These are phyloP conservation scores for Postia placenta DNA, from an alignment of 768 basidiomycete species.

Conservation along the genomic window DNA sequence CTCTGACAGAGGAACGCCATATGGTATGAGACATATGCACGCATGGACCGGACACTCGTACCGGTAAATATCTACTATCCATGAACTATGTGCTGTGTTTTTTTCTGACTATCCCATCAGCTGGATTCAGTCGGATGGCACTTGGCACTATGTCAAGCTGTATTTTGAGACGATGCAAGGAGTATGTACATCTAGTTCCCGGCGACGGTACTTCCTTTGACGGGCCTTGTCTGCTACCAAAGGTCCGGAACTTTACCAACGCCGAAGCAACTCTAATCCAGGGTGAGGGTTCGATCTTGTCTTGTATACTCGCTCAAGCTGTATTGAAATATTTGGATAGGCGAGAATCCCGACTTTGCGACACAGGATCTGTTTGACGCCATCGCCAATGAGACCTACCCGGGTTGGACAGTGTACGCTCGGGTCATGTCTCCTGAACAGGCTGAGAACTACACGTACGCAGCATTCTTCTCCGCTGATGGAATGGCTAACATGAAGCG, in stretches of 20 bases:
- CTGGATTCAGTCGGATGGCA: slow-evolving; percentile 39
- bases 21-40: slow-evolving; percentile 42
- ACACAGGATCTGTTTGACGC: slow-evolving; percentile 49
- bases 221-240: too few relatives aligned
- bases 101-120: too few relatives aligned
- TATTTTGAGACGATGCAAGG: slow-evolving; percentile 24
- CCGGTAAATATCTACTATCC: slow-evolving; percentile 18
- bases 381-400: slow-evolving; percentile 46
- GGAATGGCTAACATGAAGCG: background rate
- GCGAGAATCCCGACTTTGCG: slow-evolving; percentile 43
- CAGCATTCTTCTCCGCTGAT: background rate
- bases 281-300: slow-evolving; percentile 23
- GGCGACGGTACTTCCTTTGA: too few relatives aligned
- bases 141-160: slow-evolving; percentile 50
- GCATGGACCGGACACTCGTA: slow-evolving; percentile 48
- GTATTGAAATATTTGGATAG: slow-evolving; percentile 3
- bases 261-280: slow-evolving; percentile 28
- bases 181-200: too few relatives aligned
- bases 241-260: slow-evolving; percentile 34
- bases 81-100: too few relatives aligned
- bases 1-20: slow-evolving; percentile 54
- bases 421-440: slow-evolving; percentile 47
- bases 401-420: slow-evolving; percentile 53
- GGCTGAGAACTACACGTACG: slow-evolving; percentile 41
- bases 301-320: background rate